Evolutionary conservation across 139 green algal species (phyloP).

Genomic region (Coelastrella sp.): DNA sequence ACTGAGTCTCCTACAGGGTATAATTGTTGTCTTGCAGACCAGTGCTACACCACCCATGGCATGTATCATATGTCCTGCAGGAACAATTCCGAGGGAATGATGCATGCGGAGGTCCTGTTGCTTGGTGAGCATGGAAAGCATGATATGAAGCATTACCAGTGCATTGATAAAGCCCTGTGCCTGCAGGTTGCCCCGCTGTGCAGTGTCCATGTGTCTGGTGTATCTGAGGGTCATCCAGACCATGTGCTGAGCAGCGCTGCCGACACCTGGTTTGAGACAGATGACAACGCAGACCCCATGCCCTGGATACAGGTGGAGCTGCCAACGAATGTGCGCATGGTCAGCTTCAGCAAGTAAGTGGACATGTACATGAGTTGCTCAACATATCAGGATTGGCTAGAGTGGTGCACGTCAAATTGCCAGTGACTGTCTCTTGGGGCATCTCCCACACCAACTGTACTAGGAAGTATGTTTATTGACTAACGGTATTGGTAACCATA

Average conservation of each 20-base stretch:
- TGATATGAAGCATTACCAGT: not conserved
- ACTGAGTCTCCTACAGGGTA: too few relatives aligned
- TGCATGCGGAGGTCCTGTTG: not conserved
- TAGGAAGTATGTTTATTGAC: too few relatives aligned
- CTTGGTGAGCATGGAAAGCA: not conserved
- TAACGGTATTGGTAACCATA: too few relatives aligned
- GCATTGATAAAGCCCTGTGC: not conserved
- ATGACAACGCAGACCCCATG: slow-evolving; percentile 45
- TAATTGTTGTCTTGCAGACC: too few relatives aligned
- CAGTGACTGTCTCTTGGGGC: too few relatives aligned
- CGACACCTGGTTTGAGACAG: slow-evolving; percentile 53
- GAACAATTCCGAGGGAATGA: too few relatives aligned
- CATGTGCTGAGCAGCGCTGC: slow-evolving; percentile 36
- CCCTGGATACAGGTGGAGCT: slow-evolving; percentile 44
- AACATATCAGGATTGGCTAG: too few relatives aligned
- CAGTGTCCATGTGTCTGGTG: slow-evolving; percentile 46
- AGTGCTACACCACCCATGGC: too few relatives aligned
- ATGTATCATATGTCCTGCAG: too few relatives aligned
- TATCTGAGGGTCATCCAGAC: slow-evolving; percentile 37
- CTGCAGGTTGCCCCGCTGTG: slow-evolving; percentile 33
- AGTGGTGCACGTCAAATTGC: too few relatives aligned
- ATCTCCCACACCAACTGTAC: too few relatives aligned
- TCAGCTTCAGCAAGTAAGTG: not conserved
- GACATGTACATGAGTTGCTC: too few relatives aligned
- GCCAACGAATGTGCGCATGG: slow-evolving; percentile 41